Evolutionary conservation across 192 early-diverging fungal genomes (phyloP).

Genomic region (Thoreauomyces humboldtii): DNA sequence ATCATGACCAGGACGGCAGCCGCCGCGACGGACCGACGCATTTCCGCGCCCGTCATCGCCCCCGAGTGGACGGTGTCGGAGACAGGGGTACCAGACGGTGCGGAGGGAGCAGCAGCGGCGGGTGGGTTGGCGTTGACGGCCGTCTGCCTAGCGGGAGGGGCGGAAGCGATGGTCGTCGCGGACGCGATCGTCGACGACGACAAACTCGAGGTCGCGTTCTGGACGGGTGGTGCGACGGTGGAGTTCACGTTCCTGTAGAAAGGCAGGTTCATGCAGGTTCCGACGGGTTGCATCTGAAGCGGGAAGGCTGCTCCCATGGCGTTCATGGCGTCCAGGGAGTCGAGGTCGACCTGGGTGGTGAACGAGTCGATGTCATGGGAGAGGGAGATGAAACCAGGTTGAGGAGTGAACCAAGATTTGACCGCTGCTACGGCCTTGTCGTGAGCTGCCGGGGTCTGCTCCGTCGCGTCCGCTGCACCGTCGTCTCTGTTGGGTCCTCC

Average conservation of each 20-base stretch:
- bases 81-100: too few species aligned
- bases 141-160: too few species aligned
- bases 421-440: constrained; percentile 38
- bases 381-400: constrained; percentile 28
- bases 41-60: too few species aligned
- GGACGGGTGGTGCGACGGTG: too few species aligned
- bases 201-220: too few species aligned
- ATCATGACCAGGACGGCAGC: too few species aligned
- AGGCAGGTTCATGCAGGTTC: background rate
- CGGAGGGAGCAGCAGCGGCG: too few species aligned
- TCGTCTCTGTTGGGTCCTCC: constrained; percentile 58
- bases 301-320: background rate
- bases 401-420: constrained; percentile 24
- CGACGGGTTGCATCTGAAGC: constrained; percentile 1
- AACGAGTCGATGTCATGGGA: constrained; percentile 28
- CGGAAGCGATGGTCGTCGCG: too few species aligned
- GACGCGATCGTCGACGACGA: too few species aligned
- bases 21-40: too few species aligned
- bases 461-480: constrained; percentile 55
- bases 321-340: background rate
- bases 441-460: constrained; percentile 28
- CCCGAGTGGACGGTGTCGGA: too few species aligned
- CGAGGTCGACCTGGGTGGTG: constrained; percentile 4
- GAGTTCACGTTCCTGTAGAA: constrained; percentile 12
- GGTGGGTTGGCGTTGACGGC: too few species aligned